A percentile compares a stretch with the other conserved stretches of the same genome.
phyloP scores from a whole-genome alignment of 441 rosid genomes.

The Gossypium lobatum region DNA sequence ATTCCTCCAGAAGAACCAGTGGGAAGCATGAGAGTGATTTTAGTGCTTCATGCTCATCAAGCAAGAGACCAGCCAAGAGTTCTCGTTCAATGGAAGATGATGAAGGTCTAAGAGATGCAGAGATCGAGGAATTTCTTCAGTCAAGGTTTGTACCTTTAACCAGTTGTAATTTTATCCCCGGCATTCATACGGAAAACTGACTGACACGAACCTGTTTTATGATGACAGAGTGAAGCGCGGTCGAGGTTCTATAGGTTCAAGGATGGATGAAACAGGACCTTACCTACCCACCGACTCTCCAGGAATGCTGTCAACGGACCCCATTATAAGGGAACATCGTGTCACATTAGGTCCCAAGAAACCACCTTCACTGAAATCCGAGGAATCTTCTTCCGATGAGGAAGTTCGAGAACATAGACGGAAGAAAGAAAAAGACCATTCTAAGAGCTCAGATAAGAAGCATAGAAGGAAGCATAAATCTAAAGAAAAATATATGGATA shows the following conservation, averaged over 20 bases:
- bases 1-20: slow-evolving; percentile 21
- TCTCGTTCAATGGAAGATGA: slow-evolving; percentile 28
- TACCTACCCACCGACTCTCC: slow-evolving; percentile 34
- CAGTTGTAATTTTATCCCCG: background rate
- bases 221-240: slow-evolving; percentile 77
- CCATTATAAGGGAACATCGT: slow-evolving; percentile 23
- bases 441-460: slow-evolving; percentile 22
- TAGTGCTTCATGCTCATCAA: slow-evolving; percentile 36
- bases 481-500: slow-evolving; percentile 40
- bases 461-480: slow-evolving; percentile 42
- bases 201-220: slow-evolving; percentile 11
- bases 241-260: slow-evolving; percentile 80
- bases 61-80: slow-evolving; percentile 29
- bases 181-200: background rate
- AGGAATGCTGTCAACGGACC: slow-evolving; percentile 19
- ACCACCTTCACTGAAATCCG: slow-evolving; percentile 25
- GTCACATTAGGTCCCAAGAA: slow-evolving; percentile 46
- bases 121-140: slow-evolving; percentile 65
- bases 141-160: slow-evolving; percentile 43
- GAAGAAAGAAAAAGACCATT: slow-evolving; percentile 32
- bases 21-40: slow-evolving; percentile 33
- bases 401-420: slow-evolving; percentile 24
- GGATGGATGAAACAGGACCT: slow-evolving; percentile 86
- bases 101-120: slow-evolving; percentile 67
- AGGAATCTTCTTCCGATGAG: slow-evolving; percentile 20